These are phyloP conservation scores for Gentiana macrophylla DNA, from an alignment of 257 asterid genomes.

Conservation along the genomic window DNA sequence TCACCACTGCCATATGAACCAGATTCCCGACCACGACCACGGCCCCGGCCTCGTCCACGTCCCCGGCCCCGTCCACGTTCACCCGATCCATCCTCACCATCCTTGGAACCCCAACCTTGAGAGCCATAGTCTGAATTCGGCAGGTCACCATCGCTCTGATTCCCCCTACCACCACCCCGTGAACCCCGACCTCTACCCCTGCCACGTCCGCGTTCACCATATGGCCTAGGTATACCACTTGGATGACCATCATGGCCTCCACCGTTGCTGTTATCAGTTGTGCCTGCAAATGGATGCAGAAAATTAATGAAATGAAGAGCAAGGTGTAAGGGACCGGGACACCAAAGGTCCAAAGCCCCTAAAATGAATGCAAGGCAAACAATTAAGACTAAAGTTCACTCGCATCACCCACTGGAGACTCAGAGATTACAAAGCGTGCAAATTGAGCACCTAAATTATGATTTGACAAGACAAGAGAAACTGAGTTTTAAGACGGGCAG, in stretches of 20 bases:
- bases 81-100: conserved; percentile 39
- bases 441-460: too few relatives aligned
- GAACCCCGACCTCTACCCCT: conserved; percentile 25
- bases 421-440: too few relatives aligned
- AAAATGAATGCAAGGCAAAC: too few relatives aligned
- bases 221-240: conserved; percentile 55
- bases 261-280: conserved; percentile 61
- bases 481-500: too few relatives aligned
- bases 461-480: too few relatives aligned
- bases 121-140: conserved; percentile 42
- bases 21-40: conserved; percentile 36
- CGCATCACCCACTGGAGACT: too few relatives aligned
- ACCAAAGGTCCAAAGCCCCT: too few relatives aligned
- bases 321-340: too few relatives aligned
- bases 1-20: conserved; percentile 27
- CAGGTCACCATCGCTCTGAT: conserved; percentile 31
- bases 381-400: too few relatives aligned
- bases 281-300: conserved; percentile 29
- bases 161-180: conserved; percentile 31
- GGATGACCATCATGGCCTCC: conserved; percentile 37
- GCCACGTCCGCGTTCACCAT: conserved; percentile 39
- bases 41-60: not conserved
- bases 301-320: too few relatives aligned
- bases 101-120: conserved; percentile 58
- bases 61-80: conserved; percentile 8